Percentiles rank a stretch among this genome's conserved stretches.
phyloP scores from a whole-genome alignment of 176 grass and related monocot genomes.

The Raddia guianensis region DNA sequence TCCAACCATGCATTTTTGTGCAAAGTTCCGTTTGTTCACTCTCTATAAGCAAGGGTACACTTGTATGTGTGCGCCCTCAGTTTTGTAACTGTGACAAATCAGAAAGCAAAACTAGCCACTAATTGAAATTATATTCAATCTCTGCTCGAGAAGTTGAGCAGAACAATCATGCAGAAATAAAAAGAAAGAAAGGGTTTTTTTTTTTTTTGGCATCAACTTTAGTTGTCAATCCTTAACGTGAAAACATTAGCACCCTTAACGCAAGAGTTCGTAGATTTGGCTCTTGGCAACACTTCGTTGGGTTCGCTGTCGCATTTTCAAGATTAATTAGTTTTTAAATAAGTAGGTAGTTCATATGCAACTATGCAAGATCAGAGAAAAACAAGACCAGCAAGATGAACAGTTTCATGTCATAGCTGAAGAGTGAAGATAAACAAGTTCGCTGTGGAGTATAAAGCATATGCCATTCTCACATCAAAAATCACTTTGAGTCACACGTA shows the following conservation, averaged over 20 bases:
- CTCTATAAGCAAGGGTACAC: slow-evolving; percentile 3
- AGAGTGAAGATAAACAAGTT: not conserved
- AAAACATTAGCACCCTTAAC: not conserved
- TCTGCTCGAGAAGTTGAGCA: slow-evolving; percentile 41
- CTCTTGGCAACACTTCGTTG: not conserved
- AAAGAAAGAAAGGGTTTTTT: not conserved
- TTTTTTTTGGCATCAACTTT: no score
- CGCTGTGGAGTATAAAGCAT: not conserved
- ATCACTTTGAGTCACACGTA: slow-evolving; percentile 34
- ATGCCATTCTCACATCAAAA: slow-evolving; percentile 28
- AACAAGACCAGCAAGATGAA: slow-evolving; percentile 5
- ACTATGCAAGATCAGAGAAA: not conserved
- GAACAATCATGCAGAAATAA: slow-evolving; percentile 37
- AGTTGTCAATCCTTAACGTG: no score
- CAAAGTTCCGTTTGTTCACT: not conserved
- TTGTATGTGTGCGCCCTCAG: not conserved
- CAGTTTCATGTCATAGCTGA: not conserved
- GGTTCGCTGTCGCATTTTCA: not conserved
- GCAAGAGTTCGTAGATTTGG: not conserved
- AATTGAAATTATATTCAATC: slow-evolving; percentile 1
- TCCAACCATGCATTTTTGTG: slow-evolving; percentile 2
- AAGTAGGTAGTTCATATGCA: not conserved
- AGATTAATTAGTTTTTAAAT: not conserved
- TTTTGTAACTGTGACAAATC: slow-evolving; percentile 43
- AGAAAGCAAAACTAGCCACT: not conserved